Percentiles rank a stretch among this genome's conserved stretches.
Conservation (phyloP, 257 asterid species). For the Jacaranda copaia region DNA sequence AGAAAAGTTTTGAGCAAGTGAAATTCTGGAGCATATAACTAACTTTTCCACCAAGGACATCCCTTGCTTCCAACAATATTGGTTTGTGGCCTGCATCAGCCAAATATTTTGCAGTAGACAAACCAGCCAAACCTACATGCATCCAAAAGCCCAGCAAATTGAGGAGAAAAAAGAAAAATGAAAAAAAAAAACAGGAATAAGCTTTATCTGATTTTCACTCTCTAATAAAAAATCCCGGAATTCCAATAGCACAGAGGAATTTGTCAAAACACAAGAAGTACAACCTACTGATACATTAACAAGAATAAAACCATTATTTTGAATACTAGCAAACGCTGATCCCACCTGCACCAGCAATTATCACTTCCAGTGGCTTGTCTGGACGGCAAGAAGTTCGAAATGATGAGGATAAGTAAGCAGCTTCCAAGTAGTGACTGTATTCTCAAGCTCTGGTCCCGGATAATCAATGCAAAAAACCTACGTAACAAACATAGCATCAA, state of each 20-base stretch:
- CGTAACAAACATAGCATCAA: constrained; percentile 33
- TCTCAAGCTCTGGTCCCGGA: constrained; percentile 86
- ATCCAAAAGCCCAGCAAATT: constrained; percentile 7
- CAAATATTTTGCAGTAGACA: constrained; percentile 94
- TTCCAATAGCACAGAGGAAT: background rate
- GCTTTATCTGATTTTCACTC: no score
- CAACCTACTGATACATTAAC: background rate
- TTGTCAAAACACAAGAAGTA: no score
- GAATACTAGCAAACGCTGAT: background rate
- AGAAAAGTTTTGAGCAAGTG: background rate
- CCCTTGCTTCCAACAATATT: constrained; percentile 89
- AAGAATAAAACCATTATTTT: background rate
- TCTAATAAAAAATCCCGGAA: no score
- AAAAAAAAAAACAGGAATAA: no score
- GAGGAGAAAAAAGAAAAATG: background rate
- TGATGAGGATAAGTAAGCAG: constrained; percentile 79
- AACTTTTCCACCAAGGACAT: constrained; percentile 98
- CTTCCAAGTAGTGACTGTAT: constrained; percentile 83
- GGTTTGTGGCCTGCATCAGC: constrained; percentile 99
- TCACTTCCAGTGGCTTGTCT: constrained; percentile 78
- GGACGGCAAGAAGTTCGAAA: constrained; percentile 75
- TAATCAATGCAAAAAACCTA: constrained; percentile 93
- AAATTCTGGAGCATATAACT: constrained; percentile 4
- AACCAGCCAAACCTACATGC: constrained; percentile 87
- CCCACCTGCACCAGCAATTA: constrained; percentile 97